Base-by-base conservation (phyloP, 2,329 filamentous ascomycete species). In the Botrytis porri region DNA sequence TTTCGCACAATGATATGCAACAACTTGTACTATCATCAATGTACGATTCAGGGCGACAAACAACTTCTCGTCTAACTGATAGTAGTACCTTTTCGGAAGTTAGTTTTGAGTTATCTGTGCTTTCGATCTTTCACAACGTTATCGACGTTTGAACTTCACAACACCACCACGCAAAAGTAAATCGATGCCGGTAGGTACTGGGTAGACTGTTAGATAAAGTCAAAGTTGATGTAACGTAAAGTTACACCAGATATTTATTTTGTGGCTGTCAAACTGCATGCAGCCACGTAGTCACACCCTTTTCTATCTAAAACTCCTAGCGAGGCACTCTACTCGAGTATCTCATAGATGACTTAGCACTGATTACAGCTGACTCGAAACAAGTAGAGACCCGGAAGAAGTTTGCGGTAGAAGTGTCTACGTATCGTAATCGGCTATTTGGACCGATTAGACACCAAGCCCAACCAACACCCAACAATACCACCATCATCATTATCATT, bases 241-340 rank as follows among this genome's bases (percentile, higher is more conserved):
- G 29, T 65, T 65, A 16, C 43, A 48, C 29, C 41, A 18, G 29
- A 25, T 22, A 16, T 8, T n/a, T 14, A 48, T 35, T 37, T 7
- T 54, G 12, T 45, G 41, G 29, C 29, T 48, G 22, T 20, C 20
- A 45, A 25, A 22, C n/a, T 64, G 39, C 62, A 64, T 35, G 41
- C n/a, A 64, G 41, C 20, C 39, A 35, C n/a, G 62, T 41, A 64
- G 6, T 64, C n/a, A 25, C 25, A 25, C 18, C 41, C 29, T 25
- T 48, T 65, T 65, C 37, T 25, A 37, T 62, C 60, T 41, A 62
- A 62, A 62, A 62, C 60, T 62, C 22, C 37, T n/a, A 39, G 60
- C 60, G 25, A 41, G 60, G 39, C 14, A 61, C 59, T 61, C n/a
- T 39, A n/a, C n/a, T n/a, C n/a, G n/a, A n/a, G n/a, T n/a, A 39